A percentile compares a stretch with the other conserved stretches of the same genome.
These are phyloP conservation scores for Pythium dissimile DNA, from an alignment of 352 stramenopile species.

Conservation along the genomic window DNA sequence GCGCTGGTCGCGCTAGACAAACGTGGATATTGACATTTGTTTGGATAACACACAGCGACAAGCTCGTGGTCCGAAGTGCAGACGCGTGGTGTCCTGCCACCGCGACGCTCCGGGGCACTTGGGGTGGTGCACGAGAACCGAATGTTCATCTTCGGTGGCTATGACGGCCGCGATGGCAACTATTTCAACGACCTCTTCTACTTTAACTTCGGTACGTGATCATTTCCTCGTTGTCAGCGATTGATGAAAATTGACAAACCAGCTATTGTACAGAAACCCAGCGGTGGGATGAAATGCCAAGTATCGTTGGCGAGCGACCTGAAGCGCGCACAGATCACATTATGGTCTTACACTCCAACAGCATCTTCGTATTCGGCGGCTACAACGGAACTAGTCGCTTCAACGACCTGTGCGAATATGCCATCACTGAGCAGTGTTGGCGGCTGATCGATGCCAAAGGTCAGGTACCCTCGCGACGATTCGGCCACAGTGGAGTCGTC, in stretches of 20 bases:
- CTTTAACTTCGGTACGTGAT: conserved; percentile 72
- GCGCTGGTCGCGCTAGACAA: background rate
- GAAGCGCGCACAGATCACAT: conserved; percentile 85
- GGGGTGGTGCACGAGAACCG: conserved; percentile 74
- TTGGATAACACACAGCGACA: conserved; percentile 17
- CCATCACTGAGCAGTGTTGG: conserved; percentile 57
- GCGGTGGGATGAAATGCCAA: conserved; percentile 80
- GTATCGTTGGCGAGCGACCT: conserved; percentile 46
- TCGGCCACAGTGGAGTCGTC: conserved; percentile 82
- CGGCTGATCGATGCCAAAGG: conserved; percentile 42
- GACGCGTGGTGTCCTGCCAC: conserved; percentile 55
- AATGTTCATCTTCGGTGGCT: conserved; percentile 90
- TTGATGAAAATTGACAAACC: no score
- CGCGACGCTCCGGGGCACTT: conserved; percentile 71
- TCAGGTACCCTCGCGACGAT: conserved; percentile 56
- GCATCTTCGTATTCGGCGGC: conserved; percentile 87
- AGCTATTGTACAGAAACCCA: conserved; percentile 31
- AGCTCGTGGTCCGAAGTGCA: conserved; percentile 75
- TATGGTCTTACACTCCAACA: conserved; percentile 75
- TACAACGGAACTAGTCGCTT: conserved; percentile 83
- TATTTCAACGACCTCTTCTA: conserved; percentile 89
- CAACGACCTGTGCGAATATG: conserved; percentile 80
- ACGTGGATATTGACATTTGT: background rate
- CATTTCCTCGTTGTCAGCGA: no score
- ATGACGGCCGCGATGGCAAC: conserved; percentile 85